phyloP scores from a whole-genome alignment of 176 grass and related monocot species.

The Dactylis glomerata region DNA sequence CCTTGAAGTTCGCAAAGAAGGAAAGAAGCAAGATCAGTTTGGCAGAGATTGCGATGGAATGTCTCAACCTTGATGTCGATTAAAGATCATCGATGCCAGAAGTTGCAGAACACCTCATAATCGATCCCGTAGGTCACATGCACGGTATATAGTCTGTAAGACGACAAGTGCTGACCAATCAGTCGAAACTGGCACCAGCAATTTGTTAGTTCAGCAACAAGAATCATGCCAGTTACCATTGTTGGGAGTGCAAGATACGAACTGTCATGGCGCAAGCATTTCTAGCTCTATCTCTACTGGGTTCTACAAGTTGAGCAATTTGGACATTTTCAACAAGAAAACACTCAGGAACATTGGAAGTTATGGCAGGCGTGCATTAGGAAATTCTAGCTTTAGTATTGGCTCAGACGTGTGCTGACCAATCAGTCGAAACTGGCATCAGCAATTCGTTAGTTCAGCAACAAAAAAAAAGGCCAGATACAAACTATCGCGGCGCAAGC shows the following conservation, averaged over 20 bases:
- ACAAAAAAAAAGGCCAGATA: not conserved
- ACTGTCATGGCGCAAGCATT: not conserved
- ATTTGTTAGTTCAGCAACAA: not conserved
- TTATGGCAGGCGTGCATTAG: not conserved
- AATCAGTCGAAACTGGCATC: not conserved
- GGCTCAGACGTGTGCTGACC: too few species aligned
- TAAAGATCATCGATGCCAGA: not conserved
- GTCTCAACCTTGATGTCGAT: not conserved
- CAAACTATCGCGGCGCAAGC: rapidly evolving
- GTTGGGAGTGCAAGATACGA: not conserved
- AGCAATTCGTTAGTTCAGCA: not conserved
- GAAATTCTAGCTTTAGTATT: too few species aligned
- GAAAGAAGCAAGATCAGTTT: not conserved
- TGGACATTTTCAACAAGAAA: not conserved
- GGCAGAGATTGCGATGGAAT: not conserved
- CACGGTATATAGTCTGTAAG: not conserved
- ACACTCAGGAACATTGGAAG: not conserved
- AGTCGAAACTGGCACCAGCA: not conserved
- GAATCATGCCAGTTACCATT: not conserved
- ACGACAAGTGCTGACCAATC: not conserved
- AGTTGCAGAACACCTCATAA: not conserved
- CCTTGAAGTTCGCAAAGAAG: not conserved
- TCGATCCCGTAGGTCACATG: not conserved
- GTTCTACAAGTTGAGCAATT: not conserved
- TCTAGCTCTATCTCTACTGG: not conserved